These are phyloP conservation scores for Tremella mesenterica DNA, from an alignment of 768 basidiomycete species.

Conservation along the genomic window DNA sequence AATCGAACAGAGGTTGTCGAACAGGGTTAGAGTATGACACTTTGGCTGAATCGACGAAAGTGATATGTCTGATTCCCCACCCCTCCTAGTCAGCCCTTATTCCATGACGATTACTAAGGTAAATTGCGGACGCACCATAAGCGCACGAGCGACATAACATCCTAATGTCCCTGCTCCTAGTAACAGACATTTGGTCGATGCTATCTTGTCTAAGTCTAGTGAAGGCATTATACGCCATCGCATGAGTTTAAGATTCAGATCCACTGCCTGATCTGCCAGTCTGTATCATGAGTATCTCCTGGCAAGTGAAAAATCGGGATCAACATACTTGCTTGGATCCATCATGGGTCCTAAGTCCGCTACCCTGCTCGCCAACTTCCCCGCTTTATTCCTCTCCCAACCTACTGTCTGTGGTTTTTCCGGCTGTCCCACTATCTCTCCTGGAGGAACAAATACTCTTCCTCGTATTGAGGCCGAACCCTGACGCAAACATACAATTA, in stretches of 20 bases:
- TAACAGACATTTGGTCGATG: constrained; percentile 67
- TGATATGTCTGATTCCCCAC: constrained; percentile 92
- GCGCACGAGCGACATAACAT: constrained; percentile 83
- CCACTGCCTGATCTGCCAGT: constrained; percentile 92
- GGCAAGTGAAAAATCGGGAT: not conserved
- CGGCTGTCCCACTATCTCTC: not conserved
- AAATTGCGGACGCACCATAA: constrained; percentile 61
- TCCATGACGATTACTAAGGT: no score
- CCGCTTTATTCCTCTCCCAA: constrained; percentile 88
- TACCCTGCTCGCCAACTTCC: constrained; percentile 74
- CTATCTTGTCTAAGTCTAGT: constrained; percentile 79
- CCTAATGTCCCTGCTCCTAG: constrained; percentile 94
- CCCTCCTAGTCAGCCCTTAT: constrained; percentile 53
- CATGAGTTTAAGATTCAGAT: constrained; percentile 95
- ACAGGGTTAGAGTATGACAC: constrained; percentile 98
- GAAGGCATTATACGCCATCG: constrained; percentile 88
- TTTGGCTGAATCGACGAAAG: constrained; percentile 77
- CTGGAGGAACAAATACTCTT: constrained; percentile 1
- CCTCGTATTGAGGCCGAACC: constrained; percentile 14
- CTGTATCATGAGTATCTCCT: constrained; percentile 45
- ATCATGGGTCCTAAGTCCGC: constrained; percentile 93
- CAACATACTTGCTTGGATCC: constrained; percentile 68
- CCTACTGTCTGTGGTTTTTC: constrained; percentile 63
- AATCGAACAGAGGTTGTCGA: constrained; percentile 90
- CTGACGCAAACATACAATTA: constrained; percentile 67